Evolutionary conservation across 345 rosid genomes (phyloP), one percentile per base, ranked within the genome.

Genomic region (Rhodomyrtus tomentosa): DNA sequence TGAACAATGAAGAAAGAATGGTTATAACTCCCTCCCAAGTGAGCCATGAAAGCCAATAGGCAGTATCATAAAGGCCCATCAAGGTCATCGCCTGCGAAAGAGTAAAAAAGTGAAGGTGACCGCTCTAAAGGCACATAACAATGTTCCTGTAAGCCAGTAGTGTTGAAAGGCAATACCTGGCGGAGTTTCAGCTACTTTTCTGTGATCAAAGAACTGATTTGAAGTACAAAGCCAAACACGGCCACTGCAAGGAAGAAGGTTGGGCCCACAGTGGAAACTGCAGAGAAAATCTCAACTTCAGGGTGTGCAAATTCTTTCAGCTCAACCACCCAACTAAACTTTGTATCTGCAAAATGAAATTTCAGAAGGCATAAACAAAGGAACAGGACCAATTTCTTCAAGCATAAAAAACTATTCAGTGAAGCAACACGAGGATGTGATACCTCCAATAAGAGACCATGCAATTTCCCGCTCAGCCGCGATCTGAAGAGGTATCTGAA

Each of bases 121-220:
- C 5, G 72, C 68, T 54, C 20, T 36, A 42, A 45, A 22, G 52
- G 53, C 15, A 32, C 36, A 24, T 3, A 50, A n/a, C 82, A 16
- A 32, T 32, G 42, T 25, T 62, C 45, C 52, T 45, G 50, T 4
- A 82, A 88, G 50, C 48, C 25, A 40, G 29, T 27, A 58, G 18
- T 51, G 29, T 79, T 83, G n/a, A 72, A 80, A 84, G 62, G 58
- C 21, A 15, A 68, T 48, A 94, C 98, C 98, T 95, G 98, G 8
- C 95, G 95, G 89, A 96, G 98, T 90, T 93, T 95, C 81, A 96
- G 96, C 94, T 96, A 98, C 87, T 93, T 96, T 93, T 94, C 99
- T 38, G 90, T 82, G 24, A 94, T 91, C 90, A 96, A 90, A 81
- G 94, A 90, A 87, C 95, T 90, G 10, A 95, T 92, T 73, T 95